Evolutionary conservation across 768 basidiomycete species (phyloP), one percentile per base, ranked within the genome.

Genomic region (Antrodiella citrinella): DNA sequence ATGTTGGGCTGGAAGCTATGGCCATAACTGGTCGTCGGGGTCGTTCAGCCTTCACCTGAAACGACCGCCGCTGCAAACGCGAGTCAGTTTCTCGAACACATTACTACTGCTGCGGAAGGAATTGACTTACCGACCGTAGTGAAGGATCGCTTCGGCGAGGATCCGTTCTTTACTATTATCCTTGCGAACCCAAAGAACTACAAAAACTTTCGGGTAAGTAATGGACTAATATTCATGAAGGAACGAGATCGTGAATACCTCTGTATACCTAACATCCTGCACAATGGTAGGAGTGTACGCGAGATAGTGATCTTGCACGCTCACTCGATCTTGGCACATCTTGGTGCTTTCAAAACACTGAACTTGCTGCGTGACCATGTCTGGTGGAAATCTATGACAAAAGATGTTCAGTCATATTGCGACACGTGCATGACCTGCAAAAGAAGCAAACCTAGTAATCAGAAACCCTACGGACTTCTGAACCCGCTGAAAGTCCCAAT

Each of bases 351-450:
- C 1, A 74, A 72, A 48, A 74, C 70, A 0, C 13, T 72, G 0
- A 26, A 50, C 1, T 68, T 66, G 25, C 55, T 73, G 0, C 40
- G 59, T 3, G 61, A 69, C 20, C 51, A 68, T 4, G 64, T 71
- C 0, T 73, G 72, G 70, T 72, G 72, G 72, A 65, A 65, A n/a
- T 49, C 58, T 0, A 67, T 74, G 48, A 59, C 54, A 0, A 4
- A 25, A 0, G 69, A 74, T 23, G 52, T 65, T 0, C 45, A 59
- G 3, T 48, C 53, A 0, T 72, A 44, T 38, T 70, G 69, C 44
- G 51, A 59, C 2, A 50, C 57, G 3, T 66, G 65, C 46, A 2
- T 13, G 4, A 54, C 52, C 15, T 66, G 65, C 45, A 47, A 44
- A 12, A 25, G 23, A 4, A 49, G 48, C 11, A 66, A 66, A 47